Base-by-base conservation (phyloP, 768 basidiomycete genomes). In the Naganishia onofrii region DNA sequence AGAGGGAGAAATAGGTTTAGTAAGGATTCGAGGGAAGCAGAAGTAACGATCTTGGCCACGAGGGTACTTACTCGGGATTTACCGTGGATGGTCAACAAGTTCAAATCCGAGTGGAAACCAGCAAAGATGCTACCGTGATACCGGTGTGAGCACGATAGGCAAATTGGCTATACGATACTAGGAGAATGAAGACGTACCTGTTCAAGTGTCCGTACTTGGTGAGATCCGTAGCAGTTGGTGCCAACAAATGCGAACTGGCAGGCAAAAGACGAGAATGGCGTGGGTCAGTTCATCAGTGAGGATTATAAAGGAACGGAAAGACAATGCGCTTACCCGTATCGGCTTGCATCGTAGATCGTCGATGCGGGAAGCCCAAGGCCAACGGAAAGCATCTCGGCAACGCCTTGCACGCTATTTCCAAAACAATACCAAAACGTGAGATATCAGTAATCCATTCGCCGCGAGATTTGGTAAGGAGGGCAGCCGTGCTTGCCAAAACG, bases 201-300 rank as follows among this genome's bases (percentile, higher is more conserved):
- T 76, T 67, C 29, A 75, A 58, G 56, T 77, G 77, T 26, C 90
- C 88, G 75, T 90, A 94, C 76, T 89, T 91, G 21, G 82, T 79
- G 23, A 98, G 85, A 79, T 97, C 90, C 5, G 94, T 96, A 1
- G 94, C 92, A 0, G 94, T 98, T 15, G 94, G 94, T 0, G 92
- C 94, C 26, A 98, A 86, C 28, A 96, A 79, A 80, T 98, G 94
- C 8, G 91, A 89, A 7, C 90, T 88, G 78, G 53, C 52, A 66
- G 63, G 60, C 53, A 17, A 42, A 42, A 42, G 42, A 42, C 2
- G 2, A 42, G 7, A 10, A 17, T 7, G 42, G 8, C 29, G 54
- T 32, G 10, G 17, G n/a, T 52, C n/a, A n/a, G n/a, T n/a, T n/a
- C n/a, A n/a, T n/a, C n/a, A 6, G 15, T 55, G 17, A 32, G 31